Conservation (phyloP, 2,329 filamentous ascomycete species). For the Lojkania enalia region DNA sequence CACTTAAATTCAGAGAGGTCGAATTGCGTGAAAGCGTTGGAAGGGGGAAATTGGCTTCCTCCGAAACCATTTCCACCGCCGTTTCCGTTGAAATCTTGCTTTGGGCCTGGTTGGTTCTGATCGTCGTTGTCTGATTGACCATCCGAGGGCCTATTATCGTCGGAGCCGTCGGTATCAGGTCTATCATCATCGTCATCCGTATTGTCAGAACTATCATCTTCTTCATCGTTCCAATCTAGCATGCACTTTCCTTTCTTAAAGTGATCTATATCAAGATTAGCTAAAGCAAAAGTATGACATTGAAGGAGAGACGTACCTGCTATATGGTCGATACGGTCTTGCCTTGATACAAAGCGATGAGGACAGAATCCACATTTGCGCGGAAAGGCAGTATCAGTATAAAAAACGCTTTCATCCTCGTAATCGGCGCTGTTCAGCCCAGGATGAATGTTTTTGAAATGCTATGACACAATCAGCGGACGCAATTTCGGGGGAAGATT, state of each 20-base stretch:
- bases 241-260: constrained; percentile 45
- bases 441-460: constrained; percentile 45
- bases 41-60: constrained; percentile 16
- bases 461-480: constrained; percentile 16
- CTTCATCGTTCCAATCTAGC: constrained; percentile 43
- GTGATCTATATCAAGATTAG: constrained; percentile 24
- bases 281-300: background rate
- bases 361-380: constrained; percentile 42
- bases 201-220: constrained; percentile 24
- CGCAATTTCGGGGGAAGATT: background rate
- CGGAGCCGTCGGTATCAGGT: constrained; percentile 30
- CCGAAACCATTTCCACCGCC: constrained; percentile 16
- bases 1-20: constrained; percentile 27
- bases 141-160: constrained; percentile 24
- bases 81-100: constrained; percentile 22
- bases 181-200: constrained; percentile 29
- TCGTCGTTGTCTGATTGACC: constrained; percentile 25
- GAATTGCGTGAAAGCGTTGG: constrained; percentile 38
- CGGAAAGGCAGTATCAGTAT: constrained; percentile 41
- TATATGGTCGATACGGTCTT: constrained; percentile 45
- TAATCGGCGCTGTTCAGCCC: constrained; percentile 34
- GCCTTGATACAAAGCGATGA: constrained; percentile 37
- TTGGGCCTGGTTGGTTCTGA: constrained; percentile 19
- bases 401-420: constrained; percentile 36
- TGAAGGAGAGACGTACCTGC: constrained; percentile 18